A percentile compares a stretch with the other conserved stretches of the same genome.
Evolutionary conservation across 768 basidiomycete species (phyloP).

Genomic region (Tulasnella sp.): DNA sequence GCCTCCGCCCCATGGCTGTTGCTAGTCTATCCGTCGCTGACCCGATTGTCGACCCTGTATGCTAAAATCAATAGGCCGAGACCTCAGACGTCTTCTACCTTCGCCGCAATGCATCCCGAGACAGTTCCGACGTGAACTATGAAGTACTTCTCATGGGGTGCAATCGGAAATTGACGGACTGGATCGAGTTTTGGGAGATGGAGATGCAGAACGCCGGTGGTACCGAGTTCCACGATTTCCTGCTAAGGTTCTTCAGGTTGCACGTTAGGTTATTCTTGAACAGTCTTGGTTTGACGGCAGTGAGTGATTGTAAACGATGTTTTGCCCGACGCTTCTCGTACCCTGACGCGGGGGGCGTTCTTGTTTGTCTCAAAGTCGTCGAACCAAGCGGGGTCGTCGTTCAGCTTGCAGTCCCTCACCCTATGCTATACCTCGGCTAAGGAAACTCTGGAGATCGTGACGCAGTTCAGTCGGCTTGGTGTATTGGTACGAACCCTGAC

Average conservation of each 20-base stretch:
- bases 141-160: slow-evolving; percentile 67
- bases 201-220: slow-evolving; percentile 73
- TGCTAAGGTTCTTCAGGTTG: slow-evolving; percentile 70
- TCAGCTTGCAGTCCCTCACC: slow-evolving; percentile 46
- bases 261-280: slow-evolving; percentile 79
- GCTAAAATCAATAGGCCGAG: slow-evolving; percentile 44
- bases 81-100: slow-evolving; percentile 69
- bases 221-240: slow-evolving; percentile 68
- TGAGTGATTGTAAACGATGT: not conserved
- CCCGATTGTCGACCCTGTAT: not conserved
- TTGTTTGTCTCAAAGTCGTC: not conserved
- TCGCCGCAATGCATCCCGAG: slow-evolving; percentile 39
- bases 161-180: slow-evolving; percentile 66
- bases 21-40: not conserved
- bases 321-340: not conserved
- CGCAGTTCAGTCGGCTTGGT: slow-evolving; percentile 67
- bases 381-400: not conserved
- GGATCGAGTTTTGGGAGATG: slow-evolving; percentile 66
- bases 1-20: not conserved
- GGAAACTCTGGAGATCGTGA: slow-evolving; percentile 65
- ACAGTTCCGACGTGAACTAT: slow-evolving; percentile 61
- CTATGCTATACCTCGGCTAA: slow-evolving; percentile 72
- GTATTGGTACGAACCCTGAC: slow-evolving; percentile 54
- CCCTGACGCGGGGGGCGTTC: not conserved
- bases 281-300: slow-evolving; percentile 72